Conservation (phyloP, 805 yeast species). For the Blastobotrys attinorum region DNA sequence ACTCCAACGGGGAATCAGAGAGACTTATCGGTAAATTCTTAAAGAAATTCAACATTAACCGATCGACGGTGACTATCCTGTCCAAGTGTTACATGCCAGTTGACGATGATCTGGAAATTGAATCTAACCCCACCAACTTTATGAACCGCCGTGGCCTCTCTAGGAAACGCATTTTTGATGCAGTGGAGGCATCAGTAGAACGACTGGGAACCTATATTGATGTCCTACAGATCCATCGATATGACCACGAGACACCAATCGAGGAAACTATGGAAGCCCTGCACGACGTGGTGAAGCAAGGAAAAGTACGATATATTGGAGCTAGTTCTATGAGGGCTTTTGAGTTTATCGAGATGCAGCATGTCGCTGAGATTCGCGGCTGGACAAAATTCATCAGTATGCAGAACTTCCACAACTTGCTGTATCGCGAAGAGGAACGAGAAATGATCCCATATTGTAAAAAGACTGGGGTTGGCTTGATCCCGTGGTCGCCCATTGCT, state of each 20-base stretch:
- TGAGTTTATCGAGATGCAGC: constrained; percentile 48
- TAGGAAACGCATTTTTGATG: constrained; percentile 42
- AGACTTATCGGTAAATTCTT: constrained; percentile 42
- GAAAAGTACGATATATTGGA: constrained; percentile 49
- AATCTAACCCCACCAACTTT: constrained; percentile 11
- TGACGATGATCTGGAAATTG: constrained; percentile 2
- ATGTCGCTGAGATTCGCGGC: constrained; percentile 45
- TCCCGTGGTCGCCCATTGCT: constrained; percentile 58
- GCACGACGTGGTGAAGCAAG: constrained; percentile 44
- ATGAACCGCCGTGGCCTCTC: constrained; percentile 36
- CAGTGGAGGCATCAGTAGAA: constrained; percentile 35
- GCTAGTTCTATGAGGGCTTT: constrained; percentile 55
- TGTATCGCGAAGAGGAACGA: constrained; percentile 56
- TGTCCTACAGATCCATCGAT: constrained; percentile 48
- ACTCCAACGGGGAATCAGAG: constrained; percentile 40
- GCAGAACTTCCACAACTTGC: constrained; percentile 52
- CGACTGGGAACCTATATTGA: constrained; percentile 45
- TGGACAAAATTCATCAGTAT: constrained; percentile 54
- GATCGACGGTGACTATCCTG: constrained; percentile 50
- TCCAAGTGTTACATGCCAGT: constrained; percentile 31
- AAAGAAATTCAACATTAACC: constrained; percentile 40
- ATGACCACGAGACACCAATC: constrained; percentile 41
- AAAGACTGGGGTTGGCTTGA: constrained; percentile 44
- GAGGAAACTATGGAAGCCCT: constrained; percentile 51
- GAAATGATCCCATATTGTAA: constrained; percentile 53